Evolutionary conservation across 1,139 yeast species (phyloP), one percentile per base, ranked within the genome.

Genomic region (Blastobotrys buckinghamii): DNA sequence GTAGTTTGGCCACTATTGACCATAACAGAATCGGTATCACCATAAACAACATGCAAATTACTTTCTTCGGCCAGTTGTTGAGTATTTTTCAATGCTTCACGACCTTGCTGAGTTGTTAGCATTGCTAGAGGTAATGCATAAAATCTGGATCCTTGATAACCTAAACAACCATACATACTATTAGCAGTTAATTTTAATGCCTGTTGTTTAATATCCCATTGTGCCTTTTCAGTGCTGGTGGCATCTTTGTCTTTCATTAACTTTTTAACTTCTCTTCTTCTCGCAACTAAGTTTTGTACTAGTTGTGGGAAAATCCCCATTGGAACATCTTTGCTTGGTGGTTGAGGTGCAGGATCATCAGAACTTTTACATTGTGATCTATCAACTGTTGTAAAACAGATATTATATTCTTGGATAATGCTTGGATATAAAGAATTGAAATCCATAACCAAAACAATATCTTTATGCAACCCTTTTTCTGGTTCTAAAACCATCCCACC

Each of bases 11-110:
- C 90, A 1, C 97, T 89, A 66, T 92, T 95, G 63, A 94, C 89
- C 99, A 94, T 94, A 48, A 94, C 97, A 33, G 98, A 94, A 72
- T 94, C 99, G 0, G 99, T 94, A 72, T 94, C 99, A 74, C 99
- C 99, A 62, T 94, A 94, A 17, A 94, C 88, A 46, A 94, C 98
- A 52, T 88, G 75, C 52, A 92, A 74, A 0, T 86, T 85, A 58
- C 83, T 73, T 51, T 83, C 77, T 65, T 90, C 97, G 0, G 97
- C 98, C 53, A 94, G 73, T 61, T 86, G 95, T 65, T 95, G 81
- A 0, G 99, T 92, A 61, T 86, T 92, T 82, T 84, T 85, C 60
- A 94, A 76, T 65, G 90, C 89, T 67, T 94, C 97, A 70, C 99
- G 78, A 62, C 99, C 99, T 65, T 89, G 88, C 61, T 82, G 84